A percentile compares a stretch with the other conserved stretches of the same genome.
These are phyloP conservation scores for Verticillium tricorpus DNA, from an alignment of 2,329 filamentous ascomycete species.

Conservation along the genomic window DNA sequence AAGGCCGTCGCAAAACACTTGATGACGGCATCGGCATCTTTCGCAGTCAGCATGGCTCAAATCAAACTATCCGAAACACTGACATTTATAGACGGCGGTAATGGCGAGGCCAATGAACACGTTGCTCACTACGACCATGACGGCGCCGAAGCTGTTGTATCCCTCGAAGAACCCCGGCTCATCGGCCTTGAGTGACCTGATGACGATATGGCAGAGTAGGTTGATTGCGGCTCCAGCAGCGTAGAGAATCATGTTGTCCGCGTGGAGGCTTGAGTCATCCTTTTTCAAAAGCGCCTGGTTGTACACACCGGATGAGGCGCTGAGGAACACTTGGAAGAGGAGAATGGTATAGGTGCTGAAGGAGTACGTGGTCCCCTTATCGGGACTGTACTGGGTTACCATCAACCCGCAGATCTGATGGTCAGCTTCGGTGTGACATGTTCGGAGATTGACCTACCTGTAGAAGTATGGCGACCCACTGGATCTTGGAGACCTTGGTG, in stretches of 20 bases:
- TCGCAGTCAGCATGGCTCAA: slow-evolving; percentile 3
- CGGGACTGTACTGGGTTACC: slow-evolving; percentile 24
- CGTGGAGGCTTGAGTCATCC: slow-evolving; percentile 25
- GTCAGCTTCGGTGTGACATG: not conserved
- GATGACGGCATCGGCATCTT: slow-evolving; percentile 27
- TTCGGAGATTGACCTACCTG: slow-evolving; percentile 15
- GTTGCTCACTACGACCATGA: slow-evolving; percentile 26
- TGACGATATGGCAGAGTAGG: slow-evolving; percentile 21
- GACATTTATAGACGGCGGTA: slow-evolving; percentile 28
- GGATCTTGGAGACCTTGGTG: slow-evolving; percentile 20
- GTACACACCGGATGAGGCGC: slow-evolving; percentile 26
- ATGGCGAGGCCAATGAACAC: slow-evolving; percentile 29
- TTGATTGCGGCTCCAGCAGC: slow-evolving; percentile 22
- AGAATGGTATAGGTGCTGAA: slow-evolving; percentile 24
- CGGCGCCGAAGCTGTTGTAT: slow-evolving; percentile 19
- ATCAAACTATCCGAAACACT: slow-evolving; percentile 1
- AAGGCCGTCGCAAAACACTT: slow-evolving; percentile 27
- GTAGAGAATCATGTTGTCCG: slow-evolving; percentile 26
- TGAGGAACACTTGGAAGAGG: slow-evolving; percentile 24
- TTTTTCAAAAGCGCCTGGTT: slow-evolving; percentile 27
- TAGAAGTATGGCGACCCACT: slow-evolving; percentile 26
- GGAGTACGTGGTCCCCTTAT: slow-evolving; percentile 21
- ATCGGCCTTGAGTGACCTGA: slow-evolving; percentile 17
- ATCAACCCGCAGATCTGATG: slow-evolving; percentile 22
- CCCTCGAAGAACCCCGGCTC: slow-evolving; percentile 21